phyloP scores from a whole-genome alignment of 108 stramenopile species.

The Halocafeteria seosinensis region DNA sequence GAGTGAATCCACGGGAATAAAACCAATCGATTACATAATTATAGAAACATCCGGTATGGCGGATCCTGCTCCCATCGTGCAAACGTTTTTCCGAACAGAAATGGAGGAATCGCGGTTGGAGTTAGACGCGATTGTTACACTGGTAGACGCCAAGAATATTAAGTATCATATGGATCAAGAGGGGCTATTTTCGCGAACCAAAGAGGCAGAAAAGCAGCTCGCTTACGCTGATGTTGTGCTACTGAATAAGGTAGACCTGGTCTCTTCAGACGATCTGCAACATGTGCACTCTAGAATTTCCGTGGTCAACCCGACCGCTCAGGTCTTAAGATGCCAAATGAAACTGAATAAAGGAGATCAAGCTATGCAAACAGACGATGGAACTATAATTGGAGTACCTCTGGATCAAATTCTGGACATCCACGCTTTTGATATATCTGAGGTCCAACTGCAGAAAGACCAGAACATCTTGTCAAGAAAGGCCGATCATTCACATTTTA shows the following conservation, averaged over 20 bases:
- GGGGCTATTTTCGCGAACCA: conserved; percentile 46
- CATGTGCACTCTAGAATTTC: no score
- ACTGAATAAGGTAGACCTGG: conserved; percentile 39
- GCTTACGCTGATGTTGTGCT: conserved; percentile 50
- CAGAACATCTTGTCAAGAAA: no score
- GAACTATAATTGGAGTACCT: no score
- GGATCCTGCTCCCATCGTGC: conserved; percentile 75
- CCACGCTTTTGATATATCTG: no score
- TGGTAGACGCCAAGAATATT: conserved; percentile 78
- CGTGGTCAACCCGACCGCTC: no score
- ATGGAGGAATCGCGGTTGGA: conserved; percentile 42
- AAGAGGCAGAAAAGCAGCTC: conserved; percentile 84
- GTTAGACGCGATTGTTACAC: conserved; percentile 75
- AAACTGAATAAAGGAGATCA: no score
- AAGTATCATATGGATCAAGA: conserved; percentile 50
- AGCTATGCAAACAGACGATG: no score
- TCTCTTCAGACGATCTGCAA: conserved; percentile 6
- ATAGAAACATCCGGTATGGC: conserved; percentile 93
- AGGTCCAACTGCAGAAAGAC: no score
- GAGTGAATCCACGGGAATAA: no score
- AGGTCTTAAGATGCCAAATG: no score
- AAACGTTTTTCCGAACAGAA: conserved; percentile 86
- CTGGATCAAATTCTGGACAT: no score
- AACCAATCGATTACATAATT: conserved; percentile 65
- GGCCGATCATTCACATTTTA: no score